Percentiles rank a stretch among this genome's conserved stretches.
These are phyloP conservation scores for Podaxis carcinomalis DNA, from an alignment of 768 basidiomycete species.

Conservation along the genomic window DNA sequence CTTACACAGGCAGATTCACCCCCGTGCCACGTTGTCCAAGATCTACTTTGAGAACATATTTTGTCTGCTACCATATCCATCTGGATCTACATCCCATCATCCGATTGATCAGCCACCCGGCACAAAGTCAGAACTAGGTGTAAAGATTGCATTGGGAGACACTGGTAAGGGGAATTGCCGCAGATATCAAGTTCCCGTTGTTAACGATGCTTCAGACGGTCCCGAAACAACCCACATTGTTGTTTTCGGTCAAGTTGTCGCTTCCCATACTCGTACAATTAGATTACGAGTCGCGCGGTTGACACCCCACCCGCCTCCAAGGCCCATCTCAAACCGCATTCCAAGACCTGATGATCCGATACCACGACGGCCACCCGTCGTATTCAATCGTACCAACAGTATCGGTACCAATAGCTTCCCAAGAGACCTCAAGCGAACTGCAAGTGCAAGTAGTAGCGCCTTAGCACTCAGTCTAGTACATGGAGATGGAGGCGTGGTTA, in stretches of 20 bases:
- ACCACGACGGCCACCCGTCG: conserved; percentile 60
- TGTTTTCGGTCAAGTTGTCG: conserved; percentile 34
- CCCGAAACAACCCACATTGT: conserved; percentile 67
- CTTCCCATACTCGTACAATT: conserved; percentile 24
- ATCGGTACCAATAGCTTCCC: conserved; percentile 10
- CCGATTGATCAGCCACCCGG: conserved; percentile 12
- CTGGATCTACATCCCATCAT: conserved; percentile 20
- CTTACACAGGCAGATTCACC: conserved; percentile 61
- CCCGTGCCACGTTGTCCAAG: conserved; percentile 52
- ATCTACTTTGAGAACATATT: conserved; percentile 72
- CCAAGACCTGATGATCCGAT: conserved; percentile 74
- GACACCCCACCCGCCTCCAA: conserved; percentile 35
- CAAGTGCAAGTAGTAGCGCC: conserved; percentile 21
- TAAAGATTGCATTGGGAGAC: conserved; percentile 70
- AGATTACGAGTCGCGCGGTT: conserved; percentile 57
- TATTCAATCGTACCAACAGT: conserved; percentile 25
- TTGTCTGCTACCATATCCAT: conserved; percentile 42
- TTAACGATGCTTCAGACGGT: conserved; percentile 39
- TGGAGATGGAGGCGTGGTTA: conserved; percentile 13
- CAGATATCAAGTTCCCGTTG: not conserved
- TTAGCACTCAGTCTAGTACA: conserved; percentile 6
- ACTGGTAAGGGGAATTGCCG: conserved; percentile 37
- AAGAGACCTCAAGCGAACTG: conserved; percentile 26
- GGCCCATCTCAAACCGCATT: conserved; percentile 22
- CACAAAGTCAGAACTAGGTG: conserved; percentile 44